Evolutionary conservation across 2,329 filamentous ascomycete genomes (phyloP).

Genomic region (Aschersonia sp.): DNA sequence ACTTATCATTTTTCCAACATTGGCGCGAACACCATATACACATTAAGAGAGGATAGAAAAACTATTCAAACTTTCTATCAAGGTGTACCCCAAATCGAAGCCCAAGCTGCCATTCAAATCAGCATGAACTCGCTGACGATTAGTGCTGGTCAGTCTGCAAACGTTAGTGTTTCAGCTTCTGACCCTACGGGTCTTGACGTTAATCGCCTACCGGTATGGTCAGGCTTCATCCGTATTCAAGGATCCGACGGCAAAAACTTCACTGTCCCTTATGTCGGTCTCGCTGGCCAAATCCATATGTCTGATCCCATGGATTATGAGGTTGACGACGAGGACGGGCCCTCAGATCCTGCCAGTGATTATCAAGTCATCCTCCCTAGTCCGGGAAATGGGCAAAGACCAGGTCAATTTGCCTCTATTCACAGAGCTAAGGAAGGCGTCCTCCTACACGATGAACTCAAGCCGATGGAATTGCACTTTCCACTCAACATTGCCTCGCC

Average conservation of each 20-base stretch:
- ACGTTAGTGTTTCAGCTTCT: neutral
- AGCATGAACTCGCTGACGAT: constrained; percentile 2
- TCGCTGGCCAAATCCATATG: constrained; percentile 1
- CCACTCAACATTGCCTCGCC: no score
- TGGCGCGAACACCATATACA: neutral
- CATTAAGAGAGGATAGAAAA: neutral
- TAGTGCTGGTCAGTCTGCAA: neutral
- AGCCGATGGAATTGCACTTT: no score
- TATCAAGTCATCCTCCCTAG: neutral
- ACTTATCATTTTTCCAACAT: neutral
- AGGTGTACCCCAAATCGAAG: neutral
- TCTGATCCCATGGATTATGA: neutral
- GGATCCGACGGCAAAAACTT: constrained; percentile 3
- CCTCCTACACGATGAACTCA: no score
- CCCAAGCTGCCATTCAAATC: constrained; percentile 2
- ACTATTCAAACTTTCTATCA: neutral
- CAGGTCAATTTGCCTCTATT: no score
- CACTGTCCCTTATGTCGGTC: constrained; percentile 4
- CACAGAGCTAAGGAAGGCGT: no score
- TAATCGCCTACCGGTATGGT: constrained; percentile 3
- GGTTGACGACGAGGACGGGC: neutral
- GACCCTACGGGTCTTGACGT: neutral
- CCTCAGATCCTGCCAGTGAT: neutral
- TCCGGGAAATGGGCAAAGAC: no score
- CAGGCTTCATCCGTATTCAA: constrained; percentile 3